These are phyloP conservation scores for Herpetospermum pedunculosum DNA, from an alignment of 306 rosid species.

Conservation along the genomic window DNA sequence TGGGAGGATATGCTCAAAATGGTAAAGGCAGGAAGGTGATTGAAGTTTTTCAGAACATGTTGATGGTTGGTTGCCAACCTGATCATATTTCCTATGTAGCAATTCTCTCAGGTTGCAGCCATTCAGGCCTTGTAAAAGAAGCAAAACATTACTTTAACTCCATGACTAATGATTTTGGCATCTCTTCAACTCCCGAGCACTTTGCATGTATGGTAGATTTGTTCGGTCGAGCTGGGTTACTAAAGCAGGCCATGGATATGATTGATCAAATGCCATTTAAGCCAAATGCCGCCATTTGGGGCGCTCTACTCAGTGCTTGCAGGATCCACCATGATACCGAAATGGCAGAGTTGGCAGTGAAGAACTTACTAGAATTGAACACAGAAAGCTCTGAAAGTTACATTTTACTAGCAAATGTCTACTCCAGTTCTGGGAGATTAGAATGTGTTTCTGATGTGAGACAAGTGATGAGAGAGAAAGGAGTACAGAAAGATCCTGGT, in stretches of 20 bases:
- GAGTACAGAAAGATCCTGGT: conserved; percentile 38
- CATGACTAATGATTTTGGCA: conserved; percentile 35
- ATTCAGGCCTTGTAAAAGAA: conserved; percentile 44
- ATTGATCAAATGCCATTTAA: conserved; percentile 41
- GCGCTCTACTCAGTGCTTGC: conserved; percentile 43
- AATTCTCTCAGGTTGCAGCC: conserved; percentile 56
- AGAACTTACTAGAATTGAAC: conserved; percentile 32
- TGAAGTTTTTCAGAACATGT: conserved; percentile 41
- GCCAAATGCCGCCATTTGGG: conserved; percentile 40
- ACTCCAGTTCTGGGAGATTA: conserved; percentile 29
- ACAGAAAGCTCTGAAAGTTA: conserved; percentile 37
- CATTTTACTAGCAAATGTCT: conserved; percentile 43
- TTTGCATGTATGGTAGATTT: conserved; percentile 50
- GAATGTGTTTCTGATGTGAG: conserved; percentile 40
- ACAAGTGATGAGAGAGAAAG: conserved; percentile 34
- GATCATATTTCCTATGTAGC: conserved; percentile 44
- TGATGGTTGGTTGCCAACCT: conserved; percentile 27
- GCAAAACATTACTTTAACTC: conserved; percentile 37
- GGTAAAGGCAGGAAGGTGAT: conserved; percentile 45
- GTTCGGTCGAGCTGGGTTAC: conserved; percentile 52
- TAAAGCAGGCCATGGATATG: conserved; percentile 32
- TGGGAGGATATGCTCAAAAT: conserved; percentile 54
- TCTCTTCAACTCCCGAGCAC: conserved; percentile 44
- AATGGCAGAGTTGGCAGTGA: conserved; percentile 36
- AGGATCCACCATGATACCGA: conserved; percentile 31